A percentile compares a stretch with the other conserved stretches of the same genome.
phyloP scores from a whole-genome alignment of 768 basidiomycete genomes.

The Gyrodon lividus region DNA sequence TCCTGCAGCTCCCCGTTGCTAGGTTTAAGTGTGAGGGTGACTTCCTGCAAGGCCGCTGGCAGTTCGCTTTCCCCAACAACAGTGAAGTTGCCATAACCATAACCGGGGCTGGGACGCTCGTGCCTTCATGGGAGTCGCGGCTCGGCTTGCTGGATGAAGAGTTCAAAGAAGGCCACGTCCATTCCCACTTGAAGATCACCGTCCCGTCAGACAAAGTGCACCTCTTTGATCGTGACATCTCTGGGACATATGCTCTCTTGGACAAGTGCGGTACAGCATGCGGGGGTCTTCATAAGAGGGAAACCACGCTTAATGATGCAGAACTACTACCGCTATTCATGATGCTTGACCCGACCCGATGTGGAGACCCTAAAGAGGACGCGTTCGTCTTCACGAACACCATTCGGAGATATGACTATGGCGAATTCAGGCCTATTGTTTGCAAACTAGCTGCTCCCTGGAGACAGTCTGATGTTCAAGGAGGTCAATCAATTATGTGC shows the following conservation, averaged over 20 bases:
- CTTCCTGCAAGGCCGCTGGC: conserved; percentile 74
- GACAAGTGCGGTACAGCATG: conserved; percentile 91
- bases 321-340: conserved; percentile 62
- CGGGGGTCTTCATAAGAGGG: conserved; percentile 73
- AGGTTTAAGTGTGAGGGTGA: conserved; percentile 57
- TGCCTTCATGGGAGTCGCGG: conserved; percentile 82
- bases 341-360: conserved; percentile 84
- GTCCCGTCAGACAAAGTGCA: conserved; percentile 46
- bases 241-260: conserved; percentile 74
- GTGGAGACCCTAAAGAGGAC: conserved; percentile 72
- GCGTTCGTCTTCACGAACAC: conserved; percentile 82
- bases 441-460: conserved; percentile 73
- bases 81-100: conserved; percentile 60
- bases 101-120: conserved; percentile 55
- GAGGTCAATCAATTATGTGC: conserved; percentile 51
- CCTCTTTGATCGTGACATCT: conserved; percentile 75
- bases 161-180: conserved; percentile 65
- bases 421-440: conserved; percentile 75
- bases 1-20: conserved; percentile 75
- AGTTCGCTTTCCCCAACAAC: conserved; percentile 69
- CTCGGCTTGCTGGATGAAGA: conserved; percentile 69
- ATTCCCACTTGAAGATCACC: conserved; percentile 63
- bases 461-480: conserved; percentile 63
- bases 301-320: conserved; percentile 40
- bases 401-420: conserved; percentile 76